These are phyloP conservation scores for Medicago arabica DNA, from an alignment of 306 rosid species.

Conservation along the genomic window DNA sequence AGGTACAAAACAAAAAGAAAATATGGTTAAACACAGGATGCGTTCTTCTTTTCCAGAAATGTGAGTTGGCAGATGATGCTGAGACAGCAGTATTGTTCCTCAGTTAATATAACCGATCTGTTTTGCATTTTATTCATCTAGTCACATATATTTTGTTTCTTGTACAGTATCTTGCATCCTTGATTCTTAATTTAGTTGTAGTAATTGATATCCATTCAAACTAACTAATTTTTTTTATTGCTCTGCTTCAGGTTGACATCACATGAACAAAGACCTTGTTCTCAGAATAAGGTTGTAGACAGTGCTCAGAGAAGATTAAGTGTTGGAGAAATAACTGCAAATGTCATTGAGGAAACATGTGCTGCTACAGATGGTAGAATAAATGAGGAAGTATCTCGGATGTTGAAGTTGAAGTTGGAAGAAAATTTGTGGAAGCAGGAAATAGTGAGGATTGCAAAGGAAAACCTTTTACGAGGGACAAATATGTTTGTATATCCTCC, in stretches of 20 bases:
- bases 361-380: conserved; percentile 44
- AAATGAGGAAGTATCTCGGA: conserved; percentile 53
- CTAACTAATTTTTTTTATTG: not conserved
- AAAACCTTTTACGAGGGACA: conserved; percentile 57
- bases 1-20: conserved; percentile 48
- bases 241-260: conserved; percentile 36
- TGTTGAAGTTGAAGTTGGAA: conserved; percentile 65
- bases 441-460: conserved; percentile 71
- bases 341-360: conserved; percentile 28
- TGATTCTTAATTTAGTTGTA: not conserved
- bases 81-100: conserved; percentile 10
- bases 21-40: conserved; percentile 24
- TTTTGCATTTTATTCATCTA: conserved; percentile 34
- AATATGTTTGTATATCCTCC: conserved; percentile 75
- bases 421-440: conserved; percentile 59
- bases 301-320: too few relatives aligned
- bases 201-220: conserved; percentile 25
- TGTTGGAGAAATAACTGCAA: too few relatives aligned
- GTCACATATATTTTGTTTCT: conserved; percentile 12
- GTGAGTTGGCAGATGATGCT: conserved; percentile 33
- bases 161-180: conserved; percentile 4
- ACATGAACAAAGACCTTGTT: not conserved
- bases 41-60: conserved; percentile 27
- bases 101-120: conserved; percentile 21
- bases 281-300: too few relatives aligned